Percentiles rank a stretch among this genome's conserved stretches.
Conservation (phyloP, 257 asterid genomes). For the Voacanga thouarsii region DNA sequence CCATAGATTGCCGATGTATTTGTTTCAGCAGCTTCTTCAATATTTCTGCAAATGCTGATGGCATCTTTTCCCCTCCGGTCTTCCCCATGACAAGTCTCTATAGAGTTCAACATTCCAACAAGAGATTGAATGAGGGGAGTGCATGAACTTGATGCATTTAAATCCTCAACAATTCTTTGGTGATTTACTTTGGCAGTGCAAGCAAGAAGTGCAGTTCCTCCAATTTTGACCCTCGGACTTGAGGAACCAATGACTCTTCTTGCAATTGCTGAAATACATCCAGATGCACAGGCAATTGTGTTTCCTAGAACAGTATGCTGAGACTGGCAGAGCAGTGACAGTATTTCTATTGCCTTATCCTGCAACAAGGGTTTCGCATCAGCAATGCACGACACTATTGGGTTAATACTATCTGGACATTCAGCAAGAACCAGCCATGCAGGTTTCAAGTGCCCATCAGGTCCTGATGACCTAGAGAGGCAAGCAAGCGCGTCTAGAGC, state of each 20-base stretch:
- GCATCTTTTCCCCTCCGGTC: constrained; percentile 49
- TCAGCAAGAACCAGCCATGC: constrained; percentile 94
- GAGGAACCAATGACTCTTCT: constrained; percentile 66
- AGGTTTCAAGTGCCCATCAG: constrained; percentile 60
- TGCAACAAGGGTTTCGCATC: constrained; percentile 71
- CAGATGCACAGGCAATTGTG: constrained; percentile 57
- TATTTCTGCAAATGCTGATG: constrained; percentile 64
- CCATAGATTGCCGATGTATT: constrained; percentile 73
- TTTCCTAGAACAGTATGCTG: constrained; percentile 76
- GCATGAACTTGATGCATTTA: constrained; percentile 57
- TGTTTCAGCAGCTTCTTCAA: constrained; percentile 54
- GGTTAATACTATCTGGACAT: constrained; percentile 63
- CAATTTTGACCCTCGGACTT: constrained; percentile 62
- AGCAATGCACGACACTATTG: constrained; percentile 80
- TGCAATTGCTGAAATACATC: constrained; percentile 74
- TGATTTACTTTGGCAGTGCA: constrained; percentile 81
- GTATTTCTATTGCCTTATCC: constrained; percentile 81
- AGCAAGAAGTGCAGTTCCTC: constrained; percentile 93
- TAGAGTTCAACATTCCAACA: constrained; percentile 62
- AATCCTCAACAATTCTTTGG: constrained; percentile 72
- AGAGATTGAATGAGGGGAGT: constrained; percentile 69
- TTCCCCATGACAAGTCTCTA: constrained; percentile 48
- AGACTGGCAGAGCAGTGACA: constrained; percentile 69
- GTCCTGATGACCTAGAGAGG: constrained; percentile 61
- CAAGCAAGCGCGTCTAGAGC: constrained; percentile 84